Evolutionary conservation across 441 rosid species (phyloP).

Genomic region (Dalechampia spathulata): DNA sequence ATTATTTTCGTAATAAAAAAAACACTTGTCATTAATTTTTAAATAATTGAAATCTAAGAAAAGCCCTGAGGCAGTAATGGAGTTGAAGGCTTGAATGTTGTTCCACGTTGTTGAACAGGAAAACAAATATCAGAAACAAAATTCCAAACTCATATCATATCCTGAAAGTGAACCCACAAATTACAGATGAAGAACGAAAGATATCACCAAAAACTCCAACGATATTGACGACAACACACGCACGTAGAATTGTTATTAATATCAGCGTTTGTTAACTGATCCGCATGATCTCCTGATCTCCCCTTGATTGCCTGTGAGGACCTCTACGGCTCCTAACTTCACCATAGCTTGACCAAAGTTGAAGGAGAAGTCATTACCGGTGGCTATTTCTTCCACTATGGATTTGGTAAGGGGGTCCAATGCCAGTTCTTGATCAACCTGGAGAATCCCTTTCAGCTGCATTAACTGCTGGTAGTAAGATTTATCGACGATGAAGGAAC

Average conservation of each 20-base stretch:
- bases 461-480: slow-evolving; percentile 45
- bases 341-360: slow-evolving; percentile 51
- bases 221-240: too few relatives aligned
- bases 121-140: too few relatives aligned
- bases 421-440: slow-evolving; percentile 44
- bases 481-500: slow-evolving; percentile 34
- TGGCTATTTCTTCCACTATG: slow-evolving; percentile 23
- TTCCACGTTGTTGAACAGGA: too few relatives aligned
- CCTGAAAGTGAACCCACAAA: too few relatives aligned
- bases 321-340: slow-evolving; percentile 34
- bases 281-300: slow-evolving; percentile 48
- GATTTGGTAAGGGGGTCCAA: slow-evolving; percentile 19
- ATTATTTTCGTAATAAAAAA: too few relatives aligned
- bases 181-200: too few relatives aligned
- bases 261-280: slow-evolving; percentile 18
- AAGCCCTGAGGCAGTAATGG: too few relatives aligned
- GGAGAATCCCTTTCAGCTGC: slow-evolving; percentile 32
- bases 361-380: slow-evolving; percentile 20
- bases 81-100: too few relatives aligned
- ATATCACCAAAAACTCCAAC: too few relatives aligned
- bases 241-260: neutral
- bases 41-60: too few relatives aligned
- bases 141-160: too few relatives aligned
- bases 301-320: slow-evolving; percentile 20
- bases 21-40: too few relatives aligned